phyloP scores from a whole-genome alignment of 495 filamentous ascomycete genomes.

The Collariella sp. region DNA sequence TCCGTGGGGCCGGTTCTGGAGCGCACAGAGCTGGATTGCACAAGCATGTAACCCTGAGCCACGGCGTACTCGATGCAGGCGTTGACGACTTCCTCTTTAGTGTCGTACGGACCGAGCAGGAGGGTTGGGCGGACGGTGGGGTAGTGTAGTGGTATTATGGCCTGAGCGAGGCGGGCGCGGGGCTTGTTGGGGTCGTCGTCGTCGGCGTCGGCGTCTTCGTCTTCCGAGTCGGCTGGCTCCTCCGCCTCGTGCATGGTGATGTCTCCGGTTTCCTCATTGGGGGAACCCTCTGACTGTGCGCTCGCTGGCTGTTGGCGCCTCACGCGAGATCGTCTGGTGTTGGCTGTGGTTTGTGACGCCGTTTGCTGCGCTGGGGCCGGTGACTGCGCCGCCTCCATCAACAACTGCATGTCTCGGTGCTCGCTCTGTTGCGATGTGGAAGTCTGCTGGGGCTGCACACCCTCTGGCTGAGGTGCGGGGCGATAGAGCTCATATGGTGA shows the following conservation, averaged over 20 bases:
- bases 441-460: neutral
- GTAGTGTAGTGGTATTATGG: slow-evolving; percentile 16
- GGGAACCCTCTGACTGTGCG: neutral
- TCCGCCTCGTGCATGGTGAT: slow-evolving; percentile 3
- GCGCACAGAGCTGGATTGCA: slow-evolving; percentile 14
- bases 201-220: neutral
- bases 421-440: neutral
- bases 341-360: no score
- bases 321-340: no score
- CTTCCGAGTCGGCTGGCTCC: neutral
- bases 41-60: slow-evolving; percentile 23
- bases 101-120: slow-evolving; percentile 22
- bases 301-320: neutral
- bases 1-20: slow-evolving; percentile 12
- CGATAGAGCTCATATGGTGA: neutral
- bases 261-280: neutral
- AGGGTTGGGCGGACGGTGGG: slow-evolving; percentile 19
- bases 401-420: no score
- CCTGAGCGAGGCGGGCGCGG: slow-evolving; percentile 9
- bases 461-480: neutral
- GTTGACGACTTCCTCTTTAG: slow-evolving; percentile 9
- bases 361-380: no score
- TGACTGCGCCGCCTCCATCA: no score
- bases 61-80: slow-evolving; percentile 23
- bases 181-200: neutral